Base-by-base conservation (phyloP, 148 eudicot genomes). In the Beta vulgaris region DNA sequence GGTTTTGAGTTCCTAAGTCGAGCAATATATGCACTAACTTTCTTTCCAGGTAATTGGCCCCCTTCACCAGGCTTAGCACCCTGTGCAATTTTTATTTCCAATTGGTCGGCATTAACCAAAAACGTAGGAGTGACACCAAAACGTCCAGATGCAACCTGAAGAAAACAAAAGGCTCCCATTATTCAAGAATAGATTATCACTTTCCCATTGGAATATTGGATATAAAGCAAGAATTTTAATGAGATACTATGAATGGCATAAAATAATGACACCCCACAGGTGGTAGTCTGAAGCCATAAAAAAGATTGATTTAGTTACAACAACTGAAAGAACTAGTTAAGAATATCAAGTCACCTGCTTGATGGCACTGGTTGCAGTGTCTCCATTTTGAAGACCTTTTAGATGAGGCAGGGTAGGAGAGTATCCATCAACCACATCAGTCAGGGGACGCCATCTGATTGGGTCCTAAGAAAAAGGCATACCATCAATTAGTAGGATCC, bases 31-130 rank as follows among this genome's bases (percentile, higher is more conserved):
- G 99, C 99, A 71, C 99, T 95, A 70, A 95, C 99, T 95, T 95
- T 95, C 76, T 92, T 88, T 73, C 99, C 99, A n/a, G 99, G 99
- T 76, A 95, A 81, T 81, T 95, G 99, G 2, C 99, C 99, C 32
- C 99, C 99, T 89, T 95, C 99, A 81, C 99, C 99, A 78, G 99
- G 99, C 86, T 95, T 95, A 78, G 99, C 99, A 84, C 99, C 99
- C 84, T 95, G 99, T 19, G 99, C 98, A 81, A 95, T 86, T 84
- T 95, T 95, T 70, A 95, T 95, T 87, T 95, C 99, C 74, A 95
- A 77, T 79, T 95, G 99, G 76, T 89, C 97, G n/a, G 98, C 99
- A 82, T 95, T 95, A 37, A 87, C 98, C 88, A 95, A 87, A 85
- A 95, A 95, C 31, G 97, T 95, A 36, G 99, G 99, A 70, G 99